Conservation (phyloP, 1,139 yeast species). For the Hansenula lynferdii region DNA sequence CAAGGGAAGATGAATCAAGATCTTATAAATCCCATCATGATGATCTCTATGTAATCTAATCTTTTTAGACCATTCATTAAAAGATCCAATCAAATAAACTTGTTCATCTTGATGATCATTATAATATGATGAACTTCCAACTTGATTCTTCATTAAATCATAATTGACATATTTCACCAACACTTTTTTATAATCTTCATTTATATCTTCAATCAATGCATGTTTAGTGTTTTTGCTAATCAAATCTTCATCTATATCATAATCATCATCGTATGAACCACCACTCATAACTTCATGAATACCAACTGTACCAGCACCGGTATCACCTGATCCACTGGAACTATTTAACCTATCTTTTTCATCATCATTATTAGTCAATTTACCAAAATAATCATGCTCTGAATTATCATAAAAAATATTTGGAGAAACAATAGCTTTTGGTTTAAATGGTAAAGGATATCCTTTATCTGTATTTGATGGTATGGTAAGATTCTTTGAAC, state of each 20-base stretch:
- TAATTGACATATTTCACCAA: conserved; percentile 11
- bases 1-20: conserved; percentile 28
- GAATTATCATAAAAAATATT: not conserved
- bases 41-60: conserved; percentile 28
- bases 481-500: not conserved
- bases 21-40: conserved; percentile 23
- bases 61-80: conserved; percentile 48
- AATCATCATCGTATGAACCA: conserved; percentile 13
- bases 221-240: conserved; percentile 5
- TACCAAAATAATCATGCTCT: conserved; percentile 1
- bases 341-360: not conserved
- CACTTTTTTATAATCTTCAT: conserved; percentile 9
- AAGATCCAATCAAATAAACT: conserved; percentile 40
- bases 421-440: conserved; percentile 1
- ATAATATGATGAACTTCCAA: no score
- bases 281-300: not conserved
- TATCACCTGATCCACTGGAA: not conserved
- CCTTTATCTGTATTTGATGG: not conserved
- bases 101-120: conserved; percentile 1
- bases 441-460: conserved; percentile 1
- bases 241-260: conserved; percentile 21
- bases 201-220: conserved; percentile 1
- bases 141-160: conserved; percentile 1
- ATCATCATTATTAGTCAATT: not conserved
- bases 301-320: not conserved